Conservation (phyloP, 1,284 basidiomycete species). For the Phellinidium pouzarii region DNA sequence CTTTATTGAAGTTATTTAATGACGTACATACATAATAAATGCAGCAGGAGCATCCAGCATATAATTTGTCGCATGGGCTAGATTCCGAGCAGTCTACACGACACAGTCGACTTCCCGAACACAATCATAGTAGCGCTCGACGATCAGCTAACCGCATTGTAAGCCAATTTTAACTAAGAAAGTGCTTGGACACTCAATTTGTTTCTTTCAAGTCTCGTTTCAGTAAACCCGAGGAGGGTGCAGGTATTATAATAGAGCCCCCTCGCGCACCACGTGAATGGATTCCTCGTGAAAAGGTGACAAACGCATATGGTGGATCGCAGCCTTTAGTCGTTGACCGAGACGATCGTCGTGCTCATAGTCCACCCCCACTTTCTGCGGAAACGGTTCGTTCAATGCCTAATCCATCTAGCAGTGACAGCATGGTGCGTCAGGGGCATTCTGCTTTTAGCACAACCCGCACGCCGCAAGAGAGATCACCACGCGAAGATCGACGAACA, state of each 20-base stretch:
- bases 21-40: not conserved
- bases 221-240: not conserved
- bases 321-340: not conserved
- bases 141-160: constrained; percentile 8
- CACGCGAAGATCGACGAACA: not conserved
- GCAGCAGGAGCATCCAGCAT: not conserved
- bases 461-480: not conserved
- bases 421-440: not conserved
- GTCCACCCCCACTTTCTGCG: not conserved
- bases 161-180: not conserved
- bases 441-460: not conserved
- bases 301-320: not conserved
- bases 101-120: not conserved
- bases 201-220: constrained; percentile 12
- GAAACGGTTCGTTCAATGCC: not conserved
- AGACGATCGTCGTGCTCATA: not conserved
- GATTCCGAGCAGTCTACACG: not conserved
- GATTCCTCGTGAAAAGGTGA: constrained; percentile 10
- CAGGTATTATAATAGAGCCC: not conserved
- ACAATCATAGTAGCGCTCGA: not conserved
- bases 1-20: not conserved
- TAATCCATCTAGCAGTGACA: not conserved
- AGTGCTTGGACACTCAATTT: not conserved
- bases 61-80: not conserved
- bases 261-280: constrained; percentile 8